Conservation (phyloP, 2,329 filamentous ascomycete species). For the Beauveria rudraprayagi region DNA sequence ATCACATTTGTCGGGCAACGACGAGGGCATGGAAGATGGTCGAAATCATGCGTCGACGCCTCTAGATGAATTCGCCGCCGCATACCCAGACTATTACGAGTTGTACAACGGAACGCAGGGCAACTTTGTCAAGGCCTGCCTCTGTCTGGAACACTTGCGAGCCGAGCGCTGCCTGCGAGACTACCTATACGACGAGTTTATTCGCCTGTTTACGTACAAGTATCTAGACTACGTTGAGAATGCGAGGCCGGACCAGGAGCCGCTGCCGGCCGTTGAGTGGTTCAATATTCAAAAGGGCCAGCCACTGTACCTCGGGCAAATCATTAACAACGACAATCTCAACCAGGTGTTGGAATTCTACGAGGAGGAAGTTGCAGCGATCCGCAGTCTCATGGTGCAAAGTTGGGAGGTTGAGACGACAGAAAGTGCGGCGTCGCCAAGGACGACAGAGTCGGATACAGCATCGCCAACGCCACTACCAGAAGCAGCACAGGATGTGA, state of each 20-base stretch:
- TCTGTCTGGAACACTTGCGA: slow-evolving; percentile 33
- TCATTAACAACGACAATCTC: slow-evolving; percentile 30
- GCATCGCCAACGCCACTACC: neutral
- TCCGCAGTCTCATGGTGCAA: neutral
- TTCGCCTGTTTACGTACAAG: slow-evolving; percentile 34
- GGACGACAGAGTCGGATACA: neutral
- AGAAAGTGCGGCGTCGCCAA: neutral
- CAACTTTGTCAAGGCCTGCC: slow-evolving; percentile 38
- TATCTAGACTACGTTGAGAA: slow-evolving; percentile 34
- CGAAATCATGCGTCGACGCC: slow-evolving; percentile 16
- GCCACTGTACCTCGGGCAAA: slow-evolving; percentile 22
- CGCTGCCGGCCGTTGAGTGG: slow-evolving; percentile 35
- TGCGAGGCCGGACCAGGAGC: slow-evolving; percentile 17
- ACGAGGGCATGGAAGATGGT: neutral
- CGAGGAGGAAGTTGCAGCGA: slow-evolving; percentile 21
- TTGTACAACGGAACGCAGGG: slow-evolving; percentile 29
- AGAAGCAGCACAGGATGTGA: neutral
- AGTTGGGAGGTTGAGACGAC: neutral
- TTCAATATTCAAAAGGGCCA: slow-evolving; percentile 25
- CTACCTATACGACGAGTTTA: slow-evolving; percentile 46
- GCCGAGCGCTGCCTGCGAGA: slow-evolving; percentile 27
- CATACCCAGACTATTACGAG: slow-evolving; percentile 38
- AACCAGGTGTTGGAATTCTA: slow-evolving; percentile 26
- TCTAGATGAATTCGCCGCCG: slow-evolving; percentile 30
- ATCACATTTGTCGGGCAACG: neutral